These are phyloP conservation scores for Talaromyces pinophilus DNA, from an alignment of 2,329 filamentous ascomycete genomes.

Conservation along the genomic window DNA sequence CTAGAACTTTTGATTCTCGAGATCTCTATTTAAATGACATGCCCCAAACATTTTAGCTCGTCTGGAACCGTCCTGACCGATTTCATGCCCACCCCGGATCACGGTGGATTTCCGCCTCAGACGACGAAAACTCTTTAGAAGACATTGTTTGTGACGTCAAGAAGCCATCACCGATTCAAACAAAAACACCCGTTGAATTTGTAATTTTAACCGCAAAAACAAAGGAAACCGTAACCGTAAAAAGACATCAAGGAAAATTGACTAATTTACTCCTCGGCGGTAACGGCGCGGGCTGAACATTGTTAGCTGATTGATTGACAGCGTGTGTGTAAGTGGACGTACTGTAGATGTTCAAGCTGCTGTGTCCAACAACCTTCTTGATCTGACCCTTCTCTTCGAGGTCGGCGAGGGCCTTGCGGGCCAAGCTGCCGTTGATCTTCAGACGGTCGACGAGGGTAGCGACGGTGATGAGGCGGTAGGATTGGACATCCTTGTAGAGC, in stretches of 20 bases:
- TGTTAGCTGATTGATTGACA: neutral
- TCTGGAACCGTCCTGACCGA: constrained; percentile 4
- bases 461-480: constrained; percentile 98
- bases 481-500: constrained; percentile 99
- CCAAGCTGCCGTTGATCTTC: constrained; percentile 99
- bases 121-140: constrained; percentile 34
- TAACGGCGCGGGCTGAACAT: constrained; percentile 44
- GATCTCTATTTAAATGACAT: constrained; percentile 35
- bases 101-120: constrained; percentile 35
- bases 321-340: constrained; percentile 27
- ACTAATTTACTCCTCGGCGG: constrained; percentile 47
- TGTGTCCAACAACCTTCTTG: constrained; percentile 95
- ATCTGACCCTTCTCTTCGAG: constrained; percentile 98
- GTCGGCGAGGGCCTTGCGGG: constrained; percentile 83
- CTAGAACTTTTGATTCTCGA: constrained; percentile 25
- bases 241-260: constrained; percentile 27
- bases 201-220: constrained; percentile 18
- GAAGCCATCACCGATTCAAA: constrained; percentile 21
- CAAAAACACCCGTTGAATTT: constrained; percentile 21
- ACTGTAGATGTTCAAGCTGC: constrained; percentile 99
- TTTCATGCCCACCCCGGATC: constrained; percentile 34
- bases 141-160: constrained; percentile 8
- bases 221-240: constrained; percentile 39
- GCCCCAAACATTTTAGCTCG: constrained; percentile 24
- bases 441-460: constrained; percentile 98